Conservation (phyloP, 495 filamentous ascomycete species). For the Daldinia bambusicola region DNA sequence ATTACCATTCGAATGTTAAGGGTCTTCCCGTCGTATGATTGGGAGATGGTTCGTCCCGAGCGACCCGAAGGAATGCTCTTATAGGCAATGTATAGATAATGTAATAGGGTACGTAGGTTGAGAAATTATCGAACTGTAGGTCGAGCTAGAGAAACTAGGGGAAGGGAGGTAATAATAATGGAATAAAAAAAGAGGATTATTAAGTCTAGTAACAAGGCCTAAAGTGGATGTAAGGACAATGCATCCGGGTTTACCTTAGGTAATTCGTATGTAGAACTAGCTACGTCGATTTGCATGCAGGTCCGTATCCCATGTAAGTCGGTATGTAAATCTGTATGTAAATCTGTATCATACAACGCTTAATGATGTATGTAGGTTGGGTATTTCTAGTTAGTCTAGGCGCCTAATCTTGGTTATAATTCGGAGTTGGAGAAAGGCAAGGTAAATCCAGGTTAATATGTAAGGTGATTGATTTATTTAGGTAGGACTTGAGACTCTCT, state of each 20-base stretch:
- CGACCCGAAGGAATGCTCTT: conserved; percentile 38
- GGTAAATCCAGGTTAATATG: conserved; percentile 9
- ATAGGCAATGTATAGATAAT: conserved; percentile 11
- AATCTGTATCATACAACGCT: too few relatives aligned
- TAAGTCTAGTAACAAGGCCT: neutral
- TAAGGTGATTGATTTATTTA: too few relatives aligned
- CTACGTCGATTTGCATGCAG: conserved; percentile 8
- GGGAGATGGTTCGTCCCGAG: conserved; percentile 36
- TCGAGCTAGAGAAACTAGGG: conserved; percentile 10
- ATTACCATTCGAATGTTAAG: conserved; percentile 19
- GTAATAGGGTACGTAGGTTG: conserved; percentile 12
- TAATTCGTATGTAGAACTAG: conserved; percentile 1
- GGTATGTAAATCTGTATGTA: too few relatives aligned
- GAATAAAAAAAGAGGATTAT: conserved; percentile 3
- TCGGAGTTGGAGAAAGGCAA: neutral
- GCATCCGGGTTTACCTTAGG: conserved; percentile 5
- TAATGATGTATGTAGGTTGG: too few relatives aligned
- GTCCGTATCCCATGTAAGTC: neutral
- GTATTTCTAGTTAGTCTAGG: neutral
- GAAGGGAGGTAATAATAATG: conserved; percentile 5
- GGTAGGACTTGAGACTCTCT: conserved; percentile 5
- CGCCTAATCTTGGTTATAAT: too few relatives aligned
- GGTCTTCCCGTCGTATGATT: conserved; percentile 39
- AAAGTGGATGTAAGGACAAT: conserved; percentile 12
- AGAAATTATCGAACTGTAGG: conserved; percentile 5